Evolutionary conservation across 257 asterid genomes (phyloP).

Genomic region (Salvia rosmarinus): DNA sequence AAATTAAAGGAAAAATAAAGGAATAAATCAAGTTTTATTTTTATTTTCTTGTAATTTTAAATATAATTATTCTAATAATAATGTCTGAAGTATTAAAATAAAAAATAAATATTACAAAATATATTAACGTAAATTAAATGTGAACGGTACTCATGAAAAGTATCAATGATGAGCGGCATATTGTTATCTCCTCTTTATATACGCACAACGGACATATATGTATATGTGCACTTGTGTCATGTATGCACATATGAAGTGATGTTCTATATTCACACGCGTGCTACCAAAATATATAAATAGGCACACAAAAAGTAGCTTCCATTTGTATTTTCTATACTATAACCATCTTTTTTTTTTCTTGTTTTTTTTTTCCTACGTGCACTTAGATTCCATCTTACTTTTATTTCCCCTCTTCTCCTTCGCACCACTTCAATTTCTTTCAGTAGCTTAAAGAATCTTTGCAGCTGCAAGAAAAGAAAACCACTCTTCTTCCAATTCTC

Average conservation of each 20-base stretch:
- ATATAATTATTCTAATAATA: too few relatives aligned
- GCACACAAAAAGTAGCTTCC: conserved; percentile 49
- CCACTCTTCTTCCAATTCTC: conserved; percentile 36
- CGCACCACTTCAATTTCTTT: conserved; percentile 29
- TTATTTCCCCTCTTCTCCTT: conserved; percentile 25
- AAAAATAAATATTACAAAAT: too few relatives aligned
- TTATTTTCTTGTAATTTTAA: too few relatives aligned
- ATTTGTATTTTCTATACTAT: conserved; percentile 37
- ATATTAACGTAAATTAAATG: too few relatives aligned
- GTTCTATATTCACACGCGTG: conserved; percentile 36
- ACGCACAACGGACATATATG: background rate
- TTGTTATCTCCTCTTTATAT: too few relatives aligned
- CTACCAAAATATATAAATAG: conserved; percentile 55
- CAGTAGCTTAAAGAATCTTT: conserved; percentile 38
- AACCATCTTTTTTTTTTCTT: conserved; percentile 26
- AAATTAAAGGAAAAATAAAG: too few relatives aligned
- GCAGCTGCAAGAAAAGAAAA: conserved; percentile 5
- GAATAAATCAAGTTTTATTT: too few relatives aligned
- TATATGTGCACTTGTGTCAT: background rate
- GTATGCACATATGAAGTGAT: background rate
- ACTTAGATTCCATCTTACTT: conserved; percentile 54
- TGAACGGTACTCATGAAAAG: too few relatives aligned
- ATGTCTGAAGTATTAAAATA: too few relatives aligned
- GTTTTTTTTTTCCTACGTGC: conserved; percentile 44
- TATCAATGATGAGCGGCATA: too few relatives aligned